Evolutionary conservation across 2,329 filamentous ascomycete species (phyloP), one percentile per base, ranked within the genome.

Genomic region (Sporothrix protearum): DNA sequence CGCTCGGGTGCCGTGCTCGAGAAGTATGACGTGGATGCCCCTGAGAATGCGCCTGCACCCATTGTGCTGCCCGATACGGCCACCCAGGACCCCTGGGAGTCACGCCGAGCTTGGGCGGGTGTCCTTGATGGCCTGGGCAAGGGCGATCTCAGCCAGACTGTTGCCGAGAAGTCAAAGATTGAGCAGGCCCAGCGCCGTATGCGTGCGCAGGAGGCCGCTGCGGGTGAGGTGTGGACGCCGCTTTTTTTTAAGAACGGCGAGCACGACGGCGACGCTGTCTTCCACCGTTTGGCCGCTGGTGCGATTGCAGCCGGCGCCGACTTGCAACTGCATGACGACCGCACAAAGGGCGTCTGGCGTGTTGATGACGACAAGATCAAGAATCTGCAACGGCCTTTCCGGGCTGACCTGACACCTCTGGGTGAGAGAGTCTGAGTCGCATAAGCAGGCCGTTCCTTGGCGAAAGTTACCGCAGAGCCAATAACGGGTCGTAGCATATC

Each of bases 131-230:
- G 89, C 30, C 91, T 97, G 71, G 81, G 84, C n/a, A 85, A 84
- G 72, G 91, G 91, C 30, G 90, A 97, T 77, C 91, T 95, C 86
- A 88, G 93, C 71, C 83, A 84, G 6, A 92, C 91, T 0, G 87
- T 88, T 0, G 80, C 81, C 0, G 91, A 94, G 77, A 97, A 97
- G 82, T 87, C 86, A 8, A 89, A 90, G 77, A 92, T 97, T 71
- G 94, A 97, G 80, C 91, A 94, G 77, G 88, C 88, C 36, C 94
- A 97, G 82, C 86, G 94, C 16, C 88, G 91, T 73, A 84, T 95
- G 83, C 87, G 94, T 73, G 87, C 87, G 76, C 81, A 86, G 70
- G 92, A 96, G 79, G 86, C 87, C 75, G 85, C 85, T 16, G 77
- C 77, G 47, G 82, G 82, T 6, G 76, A 78, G 12, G 75, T 73